Evolutionary conservation across 345 rosid genomes (phyloP).

Genomic region (Citrus australasica): DNA sequence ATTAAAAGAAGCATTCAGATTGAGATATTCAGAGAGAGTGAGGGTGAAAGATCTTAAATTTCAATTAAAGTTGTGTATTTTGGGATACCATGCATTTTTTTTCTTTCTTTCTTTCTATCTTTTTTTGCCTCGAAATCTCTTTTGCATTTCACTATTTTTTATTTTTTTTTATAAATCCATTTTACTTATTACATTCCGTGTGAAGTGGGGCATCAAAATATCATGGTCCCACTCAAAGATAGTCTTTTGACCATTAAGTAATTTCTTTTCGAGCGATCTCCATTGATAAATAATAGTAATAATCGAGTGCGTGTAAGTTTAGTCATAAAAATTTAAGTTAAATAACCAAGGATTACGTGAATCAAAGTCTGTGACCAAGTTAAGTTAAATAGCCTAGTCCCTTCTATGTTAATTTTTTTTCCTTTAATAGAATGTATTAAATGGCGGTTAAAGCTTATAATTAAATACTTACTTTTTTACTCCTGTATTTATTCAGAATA

Average conservation of each 20-base stretch:
- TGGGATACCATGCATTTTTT: background rate
- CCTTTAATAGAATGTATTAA: no score
- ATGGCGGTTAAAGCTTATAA: no score
- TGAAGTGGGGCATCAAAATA: background rate
- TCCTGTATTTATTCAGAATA: no score
- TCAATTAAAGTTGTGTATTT: background rate
- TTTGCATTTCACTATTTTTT: background rate
- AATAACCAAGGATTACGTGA: no score
- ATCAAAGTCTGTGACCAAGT: no score
- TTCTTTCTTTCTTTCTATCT: background rate
- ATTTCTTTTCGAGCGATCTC: background rate
- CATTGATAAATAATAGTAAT: no score
- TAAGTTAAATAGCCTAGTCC: no score
- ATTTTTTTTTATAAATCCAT: background rate
- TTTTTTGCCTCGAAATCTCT: background rate
- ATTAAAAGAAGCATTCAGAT: no score
- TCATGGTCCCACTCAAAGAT: background rate
- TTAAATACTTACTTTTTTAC: no score
- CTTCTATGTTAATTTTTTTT: no score
- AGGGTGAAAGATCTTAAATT: background rate
- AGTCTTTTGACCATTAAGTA: constrained; percentile 1
- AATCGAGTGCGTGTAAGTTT: no score
- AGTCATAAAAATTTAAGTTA: no score
- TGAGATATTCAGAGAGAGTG: background rate
- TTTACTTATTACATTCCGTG: background rate